Evolutionary conservation across 345 rosid species (phyloP), one percentile per base, ranked within the genome.

Genomic region (Chamaenerion angustifolium): DNA sequence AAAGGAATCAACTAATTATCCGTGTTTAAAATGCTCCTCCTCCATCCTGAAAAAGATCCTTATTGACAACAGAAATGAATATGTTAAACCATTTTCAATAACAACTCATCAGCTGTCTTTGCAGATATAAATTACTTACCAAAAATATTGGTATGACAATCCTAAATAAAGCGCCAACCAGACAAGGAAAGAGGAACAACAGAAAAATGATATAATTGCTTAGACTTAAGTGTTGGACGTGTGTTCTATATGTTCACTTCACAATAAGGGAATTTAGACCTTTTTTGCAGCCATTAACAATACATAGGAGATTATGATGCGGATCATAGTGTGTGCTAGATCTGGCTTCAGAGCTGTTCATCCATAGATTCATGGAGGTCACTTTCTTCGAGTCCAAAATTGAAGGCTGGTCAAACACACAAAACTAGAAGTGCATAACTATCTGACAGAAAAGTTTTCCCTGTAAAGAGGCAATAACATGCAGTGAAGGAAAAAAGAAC

Each of bases 321-420:
- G 95, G 96, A 66, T 83, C 96, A 56, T 87, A 82, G 77, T 84
- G 89, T 47, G 85, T 73, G 69, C 84, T 83, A 59, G 96, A 87
- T 49, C 88, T 72, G 52, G 89, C 80, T 58, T 80, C 55, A 44
- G 88, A 74, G 65, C 49, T 75, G 62, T 83, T 92, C 95, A 92
- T 87, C 96, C 95, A 92, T 49, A 92, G 60, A 68, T 92, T 87
- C 63, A 83, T 60, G 44, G 95, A 80, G 61, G 96, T 74, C 45
- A 87, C 31, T 58, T 67, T 58, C 60, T 79, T 80, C 56, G n/a
- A 57, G 67, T 45, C 81, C 70, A 83, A 59, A 55, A 82, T 45
- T 14, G 62, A 41, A 57, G 96, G 98, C 95, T 83, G 67, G 50
- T 58, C 37, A 60, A 61, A 66, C 45, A 27, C 48, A 73, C 55